A percentile compares a stretch with the other conserved stretches of the same genome.
Conservation (phyloP, 352 stramenopile genomes). For the Albugo candida region DNA sequence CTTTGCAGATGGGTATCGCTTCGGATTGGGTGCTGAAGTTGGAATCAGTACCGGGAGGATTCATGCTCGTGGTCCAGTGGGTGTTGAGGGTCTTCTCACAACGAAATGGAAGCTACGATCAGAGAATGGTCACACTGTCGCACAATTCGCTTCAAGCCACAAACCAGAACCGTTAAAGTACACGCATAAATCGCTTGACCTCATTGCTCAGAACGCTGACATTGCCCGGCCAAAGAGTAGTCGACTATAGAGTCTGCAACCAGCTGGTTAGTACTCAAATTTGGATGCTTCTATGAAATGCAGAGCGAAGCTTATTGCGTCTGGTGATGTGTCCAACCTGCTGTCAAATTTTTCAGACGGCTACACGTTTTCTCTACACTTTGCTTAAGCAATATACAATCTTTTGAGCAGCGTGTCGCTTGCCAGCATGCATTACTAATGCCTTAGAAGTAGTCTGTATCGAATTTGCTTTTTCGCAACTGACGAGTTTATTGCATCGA, state of each 20-base stretch:
- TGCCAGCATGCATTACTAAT: too few species aligned
- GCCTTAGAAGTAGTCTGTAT: too few species aligned
- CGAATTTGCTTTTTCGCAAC: too few species aligned
- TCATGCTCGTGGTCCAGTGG: slow-evolving; percentile 89
- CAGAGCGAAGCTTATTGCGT: too few species aligned
- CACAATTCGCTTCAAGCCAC: slow-evolving; percentile 30
- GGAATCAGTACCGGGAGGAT: slow-evolving; percentile 95
- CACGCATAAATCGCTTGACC: slow-evolving; percentile 55
- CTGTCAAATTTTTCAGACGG: too few species aligned
- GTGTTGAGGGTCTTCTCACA: slow-evolving; percentile 92
- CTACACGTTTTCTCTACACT: too few species aligned
- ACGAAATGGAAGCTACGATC: slow-evolving; percentile 94
- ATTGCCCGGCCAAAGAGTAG: slow-evolving; percentile 47
- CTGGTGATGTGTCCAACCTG: too few species aligned
- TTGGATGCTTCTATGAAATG: too few species aligned
- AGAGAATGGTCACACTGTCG: slow-evolving; percentile 64
- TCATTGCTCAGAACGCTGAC: slow-evolving; percentile 38
- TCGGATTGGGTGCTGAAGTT: slow-evolving; percentile 94
- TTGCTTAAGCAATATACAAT: too few species aligned
- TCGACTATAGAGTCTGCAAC: slow-evolving; percentile 22
- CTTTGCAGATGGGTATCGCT: slow-evolving; percentile 92
- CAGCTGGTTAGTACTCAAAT: too few species aligned
- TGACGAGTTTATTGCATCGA: too few species aligned
- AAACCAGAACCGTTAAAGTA: slow-evolving; percentile 24
- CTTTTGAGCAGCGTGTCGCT: too few species aligned